Conservation (phyloP, 2,329 filamentous ascomycete species). For the Emydomyces testavorans region DNA sequence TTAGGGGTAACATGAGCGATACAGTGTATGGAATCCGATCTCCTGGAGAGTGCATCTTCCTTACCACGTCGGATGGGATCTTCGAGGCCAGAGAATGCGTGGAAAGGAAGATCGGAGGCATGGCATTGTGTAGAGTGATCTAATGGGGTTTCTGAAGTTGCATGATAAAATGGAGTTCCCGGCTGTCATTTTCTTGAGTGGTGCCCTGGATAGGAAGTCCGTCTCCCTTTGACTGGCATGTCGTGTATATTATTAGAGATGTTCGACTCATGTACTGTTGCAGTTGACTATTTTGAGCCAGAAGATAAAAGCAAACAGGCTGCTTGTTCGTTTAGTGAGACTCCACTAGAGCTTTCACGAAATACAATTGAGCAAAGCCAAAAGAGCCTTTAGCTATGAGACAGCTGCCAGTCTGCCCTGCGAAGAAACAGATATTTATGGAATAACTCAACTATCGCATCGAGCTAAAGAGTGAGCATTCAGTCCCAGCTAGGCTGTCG, state of each 20-base stretch:
- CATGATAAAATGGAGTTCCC: slow-evolving; percentile 15
- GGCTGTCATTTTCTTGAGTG: slow-evolving; percentile 9
- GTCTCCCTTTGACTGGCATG: background rate
- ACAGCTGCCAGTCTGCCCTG: no score
- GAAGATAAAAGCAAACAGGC: background rate
- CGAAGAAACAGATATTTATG: no score
- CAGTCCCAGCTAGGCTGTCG: no score
- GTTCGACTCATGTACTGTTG: slow-evolving; percentile 4
- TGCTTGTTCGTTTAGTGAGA: background rate
- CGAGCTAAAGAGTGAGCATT: no score
- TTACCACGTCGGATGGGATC: slow-evolving; percentile 65
- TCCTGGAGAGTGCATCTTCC: slow-evolving; percentile 70
- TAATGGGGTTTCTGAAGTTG: slow-evolving; percentile 21
- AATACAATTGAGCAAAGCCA: no score
- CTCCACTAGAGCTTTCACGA: no score
- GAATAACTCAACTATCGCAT: no score
- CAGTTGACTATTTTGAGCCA: background rate
- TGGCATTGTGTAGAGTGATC: slow-evolving; percentile 60
- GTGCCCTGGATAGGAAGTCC: background rate
- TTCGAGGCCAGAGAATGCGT: slow-evolving; percentile 74
- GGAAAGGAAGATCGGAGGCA: slow-evolving; percentile 66
- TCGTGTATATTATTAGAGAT: slow-evolving; percentile 7
- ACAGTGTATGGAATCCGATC: slow-evolving; percentile 60
- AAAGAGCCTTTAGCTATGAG: no score
- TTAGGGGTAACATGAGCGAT: slow-evolving; percentile 54